phyloP scores from a whole-genome alignment of 1,284 basidiomycete species.

The Boletellus deceptivus region DNA sequence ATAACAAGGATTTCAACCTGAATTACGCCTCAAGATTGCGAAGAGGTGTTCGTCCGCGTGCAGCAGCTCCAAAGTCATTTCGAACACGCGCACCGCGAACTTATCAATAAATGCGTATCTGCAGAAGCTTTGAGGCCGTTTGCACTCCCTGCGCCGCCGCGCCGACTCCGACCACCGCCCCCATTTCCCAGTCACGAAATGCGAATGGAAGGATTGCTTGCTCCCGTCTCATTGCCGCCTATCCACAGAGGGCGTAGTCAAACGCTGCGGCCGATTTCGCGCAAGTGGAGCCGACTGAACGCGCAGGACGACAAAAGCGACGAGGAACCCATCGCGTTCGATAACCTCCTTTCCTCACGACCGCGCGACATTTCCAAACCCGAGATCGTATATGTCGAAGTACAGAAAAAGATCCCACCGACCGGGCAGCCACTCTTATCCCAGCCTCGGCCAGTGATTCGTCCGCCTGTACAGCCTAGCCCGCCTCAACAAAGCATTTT shows the following conservation, averaged over 20 bases:
- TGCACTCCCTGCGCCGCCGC: constrained; percentile 20
- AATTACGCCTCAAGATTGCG: constrained; percentile 16
- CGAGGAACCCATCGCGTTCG: constrained; percentile 15
- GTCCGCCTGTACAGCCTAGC: constrained; percentile 12
- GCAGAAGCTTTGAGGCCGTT: constrained; percentile 19
- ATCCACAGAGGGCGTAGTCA: constrained; percentile 12
- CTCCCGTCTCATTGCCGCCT: constrained; percentile 13
- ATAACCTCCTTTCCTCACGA: constrained; percentile 12
- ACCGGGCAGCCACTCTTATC: constrained; percentile 17
- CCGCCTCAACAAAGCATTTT: constrained; percentile 20
- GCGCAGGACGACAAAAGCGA: constrained; percentile 25
- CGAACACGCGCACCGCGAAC: constrained; percentile 17
- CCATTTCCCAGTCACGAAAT: constrained; percentile 12
- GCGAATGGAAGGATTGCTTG: constrained; percentile 3
- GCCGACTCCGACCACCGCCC: constrained; percentile 16
- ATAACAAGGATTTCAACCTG: no score
- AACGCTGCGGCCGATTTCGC: constrained; percentile 19
- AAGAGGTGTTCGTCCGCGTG: constrained; percentile 26
- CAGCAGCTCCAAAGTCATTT: constrained; percentile 28
- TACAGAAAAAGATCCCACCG: constrained; percentile 12
- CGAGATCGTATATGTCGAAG: constrained; percentile 9
- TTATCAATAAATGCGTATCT: constrained; percentile 17
- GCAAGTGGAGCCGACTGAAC: constrained; percentile 33
- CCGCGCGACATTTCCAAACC: background rate
- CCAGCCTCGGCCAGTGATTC: constrained; percentile 20